Percentiles rank a stretch among this genome's conserved stretches.
phyloP scores from a whole-genome alignment of 2,329 filamentous ascomycete genomes.

The Epichloe elymi region DNA sequence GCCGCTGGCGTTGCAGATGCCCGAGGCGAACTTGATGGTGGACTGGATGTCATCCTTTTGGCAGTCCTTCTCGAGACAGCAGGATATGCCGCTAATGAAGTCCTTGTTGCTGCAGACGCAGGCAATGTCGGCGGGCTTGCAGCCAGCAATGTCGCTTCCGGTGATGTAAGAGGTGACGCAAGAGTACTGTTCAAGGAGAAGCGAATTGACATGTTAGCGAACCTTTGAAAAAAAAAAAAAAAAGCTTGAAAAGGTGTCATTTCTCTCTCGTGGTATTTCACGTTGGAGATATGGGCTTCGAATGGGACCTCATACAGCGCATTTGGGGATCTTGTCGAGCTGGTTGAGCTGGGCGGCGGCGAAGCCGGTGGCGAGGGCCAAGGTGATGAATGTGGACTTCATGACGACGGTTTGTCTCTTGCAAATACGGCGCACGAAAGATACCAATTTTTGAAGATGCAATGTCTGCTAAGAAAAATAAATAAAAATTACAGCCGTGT shows the following conservation, averaged over 20 bases:
- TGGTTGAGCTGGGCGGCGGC: slow-evolving; percentile 19
- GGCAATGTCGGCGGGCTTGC: slow-evolving; percentile 23
- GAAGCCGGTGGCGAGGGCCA: slow-evolving; percentile 19
- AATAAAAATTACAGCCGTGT: no score
- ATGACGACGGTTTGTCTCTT: slow-evolving; percentile 15
- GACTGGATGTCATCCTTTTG: slow-evolving; percentile 17
- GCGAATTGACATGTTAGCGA: not conserved
- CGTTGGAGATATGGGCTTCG: not conserved
- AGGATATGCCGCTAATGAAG: slow-evolving; percentile 28
- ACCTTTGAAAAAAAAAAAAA: not conserved
- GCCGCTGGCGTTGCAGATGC: slow-evolving; percentile 24
- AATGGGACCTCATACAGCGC: slow-evolving; percentile 10
- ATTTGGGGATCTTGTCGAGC: slow-evolving; percentile 19
- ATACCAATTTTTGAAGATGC: not conserved
- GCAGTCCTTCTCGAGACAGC: slow-evolving; percentile 26
- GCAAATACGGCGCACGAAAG: not conserved
- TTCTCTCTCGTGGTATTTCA: no score
- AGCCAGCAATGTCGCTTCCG: slow-evolving; percentile 23
- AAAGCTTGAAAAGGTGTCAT: not conserved
- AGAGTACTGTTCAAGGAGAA: slow-evolving; percentile 16
- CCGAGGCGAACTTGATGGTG: slow-evolving; percentile 24
- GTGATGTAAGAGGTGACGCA: slow-evolving; percentile 19
- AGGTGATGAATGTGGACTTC: slow-evolving; percentile 20
- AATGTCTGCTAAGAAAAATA: accelerated
- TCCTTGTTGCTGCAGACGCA: slow-evolving; percentile 29